phyloP scores from a whole-genome alignment of 2,329 filamentous ascomycete genomes.

The Aspergillus brasiliensis region DNA sequence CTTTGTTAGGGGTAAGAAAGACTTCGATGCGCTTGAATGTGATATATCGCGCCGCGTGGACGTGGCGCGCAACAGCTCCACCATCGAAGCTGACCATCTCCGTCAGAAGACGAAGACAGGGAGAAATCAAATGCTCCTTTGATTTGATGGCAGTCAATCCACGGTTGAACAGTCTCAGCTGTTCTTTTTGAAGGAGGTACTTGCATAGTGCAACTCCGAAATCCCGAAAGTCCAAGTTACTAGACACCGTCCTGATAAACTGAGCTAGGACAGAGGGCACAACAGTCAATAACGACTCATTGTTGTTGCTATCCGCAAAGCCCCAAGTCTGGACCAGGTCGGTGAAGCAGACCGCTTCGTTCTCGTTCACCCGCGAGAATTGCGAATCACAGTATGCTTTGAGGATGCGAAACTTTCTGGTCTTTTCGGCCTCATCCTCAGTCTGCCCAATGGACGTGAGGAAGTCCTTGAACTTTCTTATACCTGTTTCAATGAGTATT shows the following conservation, averaged over 20 bases:
- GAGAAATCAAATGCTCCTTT: constrained; percentile 87
- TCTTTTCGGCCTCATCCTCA: constrained; percentile 39
- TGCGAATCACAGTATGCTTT: constrained; percentile 57
- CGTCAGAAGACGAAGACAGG: constrained; percentile 79
- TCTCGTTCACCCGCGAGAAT: constrained; percentile 51
- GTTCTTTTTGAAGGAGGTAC: constrained; percentile 76
- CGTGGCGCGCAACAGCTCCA: constrained; percentile 72
- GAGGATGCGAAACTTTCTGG: constrained; percentile 46
- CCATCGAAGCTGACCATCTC: constrained; percentile 87
- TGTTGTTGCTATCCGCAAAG: constrained; percentile 75
- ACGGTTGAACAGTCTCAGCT: constrained; percentile 76
- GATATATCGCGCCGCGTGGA: constrained; percentile 76
- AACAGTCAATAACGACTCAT: constrained; percentile 78
- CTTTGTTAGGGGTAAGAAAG: constrained; percentile 72
- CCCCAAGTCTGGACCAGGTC: constrained; percentile 89
- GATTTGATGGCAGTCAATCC: constrained; percentile 77
- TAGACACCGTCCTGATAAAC: constrained; percentile 76
- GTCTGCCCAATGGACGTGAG: constrained; percentile 41
- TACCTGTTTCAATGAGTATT: constrained; percentile 31
- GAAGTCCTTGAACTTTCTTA: constrained; percentile 49
- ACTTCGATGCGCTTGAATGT: constrained; percentile 79
- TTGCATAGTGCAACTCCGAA: constrained; percentile 78
- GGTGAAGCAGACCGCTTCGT: constrained; percentile 65
- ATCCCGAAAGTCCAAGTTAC: constrained; percentile 70
- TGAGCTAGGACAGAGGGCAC: constrained; percentile 80